Evolutionary conservation across 2,329 filamentous ascomycete genomes (phyloP).

Genomic region (Trichoderma oligosporum): DNA sequence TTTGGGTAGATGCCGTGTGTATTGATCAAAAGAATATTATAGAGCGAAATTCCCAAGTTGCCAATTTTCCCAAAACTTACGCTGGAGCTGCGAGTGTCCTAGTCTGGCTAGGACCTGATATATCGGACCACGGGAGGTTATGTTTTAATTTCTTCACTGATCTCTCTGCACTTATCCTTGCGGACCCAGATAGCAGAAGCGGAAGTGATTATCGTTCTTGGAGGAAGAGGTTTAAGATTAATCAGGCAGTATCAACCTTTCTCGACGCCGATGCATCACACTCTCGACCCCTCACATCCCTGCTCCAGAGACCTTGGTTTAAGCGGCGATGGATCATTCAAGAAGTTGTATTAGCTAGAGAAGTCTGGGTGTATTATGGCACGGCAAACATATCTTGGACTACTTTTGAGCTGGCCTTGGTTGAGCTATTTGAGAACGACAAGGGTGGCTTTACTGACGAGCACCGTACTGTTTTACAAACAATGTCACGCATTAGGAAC

Average conservation of each 20-base stretch:
- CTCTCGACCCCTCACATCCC: neutral
- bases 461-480: neutral
- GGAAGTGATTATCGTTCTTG: neutral
- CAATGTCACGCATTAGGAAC: conserved; percentile 4
- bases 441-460: neutral
- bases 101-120: neutral
- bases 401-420: neutral
- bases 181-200: neutral
- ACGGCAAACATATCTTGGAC: neutral
- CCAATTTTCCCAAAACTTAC: neutral
- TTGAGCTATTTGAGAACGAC: neutral
- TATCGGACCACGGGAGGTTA: neutral
- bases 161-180: neutral
- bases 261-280: neutral
- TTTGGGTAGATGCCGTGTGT: neutral
- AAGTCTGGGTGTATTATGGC: neutral
- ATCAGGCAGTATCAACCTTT: neutral
- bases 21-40: neutral
- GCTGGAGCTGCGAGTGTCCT: neutral
- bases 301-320: neutral
- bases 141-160: neutral
- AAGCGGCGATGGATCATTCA: neutral
- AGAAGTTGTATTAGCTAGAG: neutral
- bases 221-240: conserved; percentile 1
- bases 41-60: conserved; percentile 6